These are phyloP conservation scores for Monosporascus sp. DNA, from an alignment of 2,329 filamentous ascomycete species.

Conservation along the genomic window DNA sequence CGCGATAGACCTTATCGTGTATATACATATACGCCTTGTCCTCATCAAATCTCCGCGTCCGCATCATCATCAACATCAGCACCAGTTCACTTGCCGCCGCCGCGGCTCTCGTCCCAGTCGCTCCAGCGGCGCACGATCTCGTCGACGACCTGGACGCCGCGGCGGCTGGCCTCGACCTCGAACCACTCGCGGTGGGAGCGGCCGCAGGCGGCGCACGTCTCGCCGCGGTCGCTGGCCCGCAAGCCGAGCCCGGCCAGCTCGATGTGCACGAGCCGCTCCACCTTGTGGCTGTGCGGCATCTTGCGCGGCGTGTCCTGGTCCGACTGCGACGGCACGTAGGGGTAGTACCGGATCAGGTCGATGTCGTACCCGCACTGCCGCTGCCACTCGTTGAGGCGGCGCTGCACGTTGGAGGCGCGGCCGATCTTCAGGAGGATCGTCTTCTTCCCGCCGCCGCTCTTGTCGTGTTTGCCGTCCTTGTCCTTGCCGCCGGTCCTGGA, in stretches of 20 bases:
- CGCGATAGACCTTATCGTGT: too few species aligned
- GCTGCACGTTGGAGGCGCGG: slow-evolving; percentile 74
- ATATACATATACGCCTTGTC: too few species aligned
- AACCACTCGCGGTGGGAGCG: slow-evolving; percentile 94
- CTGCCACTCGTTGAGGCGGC: slow-evolving; percentile 87
- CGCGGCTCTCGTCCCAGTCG: slow-evolving; percentile 62
- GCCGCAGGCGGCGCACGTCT: slow-evolving; percentile 68
- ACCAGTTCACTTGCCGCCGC: too few species aligned
- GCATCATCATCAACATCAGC: too few species aligned
- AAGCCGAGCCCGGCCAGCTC: slow-evolving; percentile 66
- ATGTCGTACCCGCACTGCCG: slow-evolving; percentile 88
- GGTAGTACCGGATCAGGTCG: slow-evolving; percentile 86
- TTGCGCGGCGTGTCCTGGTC: slow-evolving; percentile 49
- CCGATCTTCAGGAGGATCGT: slow-evolving; percentile 67
- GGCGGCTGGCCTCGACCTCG: slow-evolving; percentile 69
- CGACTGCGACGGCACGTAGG: slow-evolving; percentile 53
- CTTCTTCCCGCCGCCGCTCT: slow-evolving; percentile 34
- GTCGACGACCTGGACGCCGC: slow-evolving; percentile 61
- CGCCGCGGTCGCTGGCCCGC: slow-evolving; percentile 44
- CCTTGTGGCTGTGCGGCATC: slow-evolving; percentile 78
- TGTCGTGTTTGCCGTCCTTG: slow-evolving; percentile 12
- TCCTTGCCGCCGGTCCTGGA: slow-evolving; percentile 15
- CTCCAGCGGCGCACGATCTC: slow-evolving; percentile 80
- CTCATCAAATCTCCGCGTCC: too few species aligned
- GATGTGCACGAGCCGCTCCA: slow-evolving; percentile 85